These are phyloP conservation scores for Fusarium piperis DNA, from an alignment of 2,329 filamentous ascomycete species.

Conservation along the genomic window DNA sequence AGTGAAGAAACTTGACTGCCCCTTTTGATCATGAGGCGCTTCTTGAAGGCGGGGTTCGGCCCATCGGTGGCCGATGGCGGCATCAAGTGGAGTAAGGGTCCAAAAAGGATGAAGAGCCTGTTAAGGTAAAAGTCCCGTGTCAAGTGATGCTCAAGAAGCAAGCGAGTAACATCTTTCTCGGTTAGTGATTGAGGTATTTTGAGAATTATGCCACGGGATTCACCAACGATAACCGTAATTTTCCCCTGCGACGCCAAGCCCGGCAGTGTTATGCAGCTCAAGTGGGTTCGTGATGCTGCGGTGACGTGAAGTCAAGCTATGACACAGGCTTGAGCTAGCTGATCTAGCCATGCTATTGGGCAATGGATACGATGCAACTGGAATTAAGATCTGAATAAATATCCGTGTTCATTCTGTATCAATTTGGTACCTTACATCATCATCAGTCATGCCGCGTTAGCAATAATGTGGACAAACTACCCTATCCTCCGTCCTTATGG, in stretches of 20 bases:
- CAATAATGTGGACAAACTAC: background rate
- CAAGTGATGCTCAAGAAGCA: background rate
- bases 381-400: background rate
- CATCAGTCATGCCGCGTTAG: background rate
- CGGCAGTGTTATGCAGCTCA: background rate
- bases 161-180: background rate
- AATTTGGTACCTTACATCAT: background rate
- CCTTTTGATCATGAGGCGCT: background rate
- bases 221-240: background rate
- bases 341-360: background rate
- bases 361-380: background rate
- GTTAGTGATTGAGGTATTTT: background rate
- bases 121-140: background rate
- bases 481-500: background rate
- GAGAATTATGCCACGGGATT: background rate
- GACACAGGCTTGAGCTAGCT: background rate
- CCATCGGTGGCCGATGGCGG: slow-evolving; percentile 32
- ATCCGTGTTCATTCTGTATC: background rate
- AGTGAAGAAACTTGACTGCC: background rate
- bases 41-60: slow-evolving; percentile 21
- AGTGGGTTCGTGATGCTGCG: background rate
- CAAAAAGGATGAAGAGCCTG: slow-evolving; percentile 12
- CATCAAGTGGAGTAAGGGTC: slow-evolving; percentile 1
- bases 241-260: background rate
- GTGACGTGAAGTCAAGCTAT: background rate